Evolutionary conservation across 305 asterid genomes (phyloP), one percentile per base, ranked within the genome.

Genomic region (Andrographis paniculata): DNA sequence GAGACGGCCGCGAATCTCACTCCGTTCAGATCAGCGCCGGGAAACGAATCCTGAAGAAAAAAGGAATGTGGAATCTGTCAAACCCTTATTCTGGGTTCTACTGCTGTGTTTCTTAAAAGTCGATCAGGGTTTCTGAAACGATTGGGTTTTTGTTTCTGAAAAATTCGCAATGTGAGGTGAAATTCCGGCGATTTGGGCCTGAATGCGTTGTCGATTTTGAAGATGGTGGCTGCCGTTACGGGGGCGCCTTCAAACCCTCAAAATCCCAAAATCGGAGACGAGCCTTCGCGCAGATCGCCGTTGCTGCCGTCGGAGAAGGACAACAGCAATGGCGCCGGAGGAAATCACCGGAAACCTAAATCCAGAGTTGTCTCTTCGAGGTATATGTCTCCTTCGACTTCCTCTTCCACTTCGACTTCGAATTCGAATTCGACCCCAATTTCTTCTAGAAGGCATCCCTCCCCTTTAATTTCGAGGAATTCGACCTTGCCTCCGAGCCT

Each of bases 351-450:
- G 56, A 81, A 68, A 45, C 91, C 93, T 61, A 92, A 84, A 87
- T 74, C 91, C 27, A 80, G 69, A 67, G 71, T 69, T 50, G 91
- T 84, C 17, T 73, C 94, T 54, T 92, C 99, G 24, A 72, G 95
- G 59, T 84, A 84, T 58, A 62, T 79, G 87, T 83, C 96, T 55
- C 87, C 99, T 72, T 79, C 94, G 3, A 6, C 55, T 20, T 35
- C 55, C 5, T 33, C 55, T 43, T 84, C 97, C 12, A 77, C 81
- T 55, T 80, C 94, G 1, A 84, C 61, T 65, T 72, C 94, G 17
- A 68, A 82, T 1, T 74, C 93, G 0, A 44, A 11, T 50, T 73
- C 95, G 0, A 68, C 82, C 20, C 70, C 82, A 5, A 56, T 73
- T 47, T 56, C 87, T 48, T 70, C 91, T 27, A 78, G 91, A 74